Evolutionary conservation across 2,329 filamentous ascomycete genomes (phyloP).

Genomic region (Aspergillus versicolor): DNA sequence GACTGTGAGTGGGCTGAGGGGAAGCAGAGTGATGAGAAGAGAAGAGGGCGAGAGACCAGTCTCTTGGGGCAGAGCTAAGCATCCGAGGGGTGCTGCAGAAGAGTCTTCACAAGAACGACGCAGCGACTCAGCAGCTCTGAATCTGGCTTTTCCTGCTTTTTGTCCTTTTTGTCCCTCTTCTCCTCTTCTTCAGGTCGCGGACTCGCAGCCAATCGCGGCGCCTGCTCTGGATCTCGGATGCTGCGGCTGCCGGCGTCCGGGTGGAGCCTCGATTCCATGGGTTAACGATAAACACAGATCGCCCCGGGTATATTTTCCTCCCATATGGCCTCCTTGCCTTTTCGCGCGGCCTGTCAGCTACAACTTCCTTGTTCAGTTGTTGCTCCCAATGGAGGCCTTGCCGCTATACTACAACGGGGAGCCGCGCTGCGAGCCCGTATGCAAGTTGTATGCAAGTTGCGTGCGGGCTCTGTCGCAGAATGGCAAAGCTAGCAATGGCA

Average conservation of each 20-base stretch:
- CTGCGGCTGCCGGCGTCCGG: slow-evolving; percentile 18
- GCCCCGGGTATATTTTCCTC: slow-evolving; percentile 12
- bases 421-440: slow-evolving; percentile 17
- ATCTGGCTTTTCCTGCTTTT: neutral
- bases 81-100: neutral
- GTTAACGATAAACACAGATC: neutral
- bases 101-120: no score
- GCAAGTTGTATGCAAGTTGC: neutral
- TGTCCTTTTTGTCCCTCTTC: neutral
- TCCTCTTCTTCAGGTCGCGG: neutral
- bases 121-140: neutral
- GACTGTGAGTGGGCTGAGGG: neutral
- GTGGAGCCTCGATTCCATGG: slow-evolving; percentile 11
- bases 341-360: slow-evolving; percentile 9
- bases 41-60: neutral
- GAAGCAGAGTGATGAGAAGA: slow-evolving; percentile 13
- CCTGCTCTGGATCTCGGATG: slow-evolving; percentile 19
- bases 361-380: slow-evolving; percentile 1
- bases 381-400: neutral
- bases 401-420: slow-evolving; percentile 17
- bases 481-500: neutral
- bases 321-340: slow-evolving; percentile 11
- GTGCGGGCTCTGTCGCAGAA: slow-evolving; percentile 11
- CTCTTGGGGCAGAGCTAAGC: neutral
- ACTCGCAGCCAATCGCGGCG: neutral